A percentile compares a stretch with the other conserved stretches of the same genome.
phyloP scores from a whole-genome alignment of 345 rosid species.

The Capsella bursapastoris region DNA sequence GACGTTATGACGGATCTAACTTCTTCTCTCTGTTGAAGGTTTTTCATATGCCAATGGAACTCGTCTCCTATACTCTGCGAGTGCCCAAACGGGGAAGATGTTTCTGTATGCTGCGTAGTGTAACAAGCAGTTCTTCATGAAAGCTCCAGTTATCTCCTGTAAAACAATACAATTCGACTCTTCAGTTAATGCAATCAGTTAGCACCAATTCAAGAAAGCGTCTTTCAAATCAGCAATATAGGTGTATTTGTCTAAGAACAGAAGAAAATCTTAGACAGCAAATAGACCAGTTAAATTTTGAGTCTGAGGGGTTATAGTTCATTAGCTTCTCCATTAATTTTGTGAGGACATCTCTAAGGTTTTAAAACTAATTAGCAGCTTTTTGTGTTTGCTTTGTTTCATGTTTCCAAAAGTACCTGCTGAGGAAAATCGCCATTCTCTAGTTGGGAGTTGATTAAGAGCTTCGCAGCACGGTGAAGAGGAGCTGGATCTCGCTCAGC shows the following conservation, averaged over 20 bases:
- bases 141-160: constrained; percentile 78
- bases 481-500: constrained; percentile 64
- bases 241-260: constrained; percentile 11
- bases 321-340: background rate
- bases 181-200: constrained; percentile 4
- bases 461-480: constrained; percentile 63
- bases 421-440: constrained; percentile 74
- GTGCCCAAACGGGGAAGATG: constrained; percentile 74
- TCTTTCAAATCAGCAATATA: constrained; percentile 1
- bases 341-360: background rate
- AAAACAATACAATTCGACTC: constrained; percentile 18
- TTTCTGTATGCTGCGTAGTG: constrained; percentile 77
- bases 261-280: background rate
- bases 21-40: constrained; percentile 24
- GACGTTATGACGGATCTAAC: constrained; percentile 26
- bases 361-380: background rate
- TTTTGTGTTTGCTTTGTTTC: background rate
- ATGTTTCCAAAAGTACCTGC: constrained; percentile 44
- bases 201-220: constrained; percentile 10
- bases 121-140: constrained; percentile 79
- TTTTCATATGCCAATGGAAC: constrained; percentile 48
- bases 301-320: background rate
- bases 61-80: constrained; percentile 62
- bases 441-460: constrained; percentile 67
- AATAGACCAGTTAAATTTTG: background rate